These are phyloP conservation scores for Forsythia suspensa DNA, from an alignment of 257 asterid species.

Conservation along the genomic window DNA sequence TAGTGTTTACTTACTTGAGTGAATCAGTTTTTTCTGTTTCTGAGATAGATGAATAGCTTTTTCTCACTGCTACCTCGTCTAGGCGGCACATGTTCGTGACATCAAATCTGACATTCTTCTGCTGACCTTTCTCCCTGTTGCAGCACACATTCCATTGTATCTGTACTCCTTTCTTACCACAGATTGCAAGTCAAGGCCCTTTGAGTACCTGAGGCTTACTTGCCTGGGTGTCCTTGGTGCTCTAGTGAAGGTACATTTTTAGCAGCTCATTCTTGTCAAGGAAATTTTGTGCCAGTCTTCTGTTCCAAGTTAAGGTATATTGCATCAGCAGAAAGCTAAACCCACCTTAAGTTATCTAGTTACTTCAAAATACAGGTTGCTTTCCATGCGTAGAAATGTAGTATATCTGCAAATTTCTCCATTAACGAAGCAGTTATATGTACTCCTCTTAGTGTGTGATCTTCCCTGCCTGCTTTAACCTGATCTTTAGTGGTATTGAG, in stretches of 20 bases:
- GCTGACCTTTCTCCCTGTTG: constrained; percentile 13
- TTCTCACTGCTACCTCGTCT: neutral
- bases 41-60: constrained; percentile 5
- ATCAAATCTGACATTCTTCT: neutral
- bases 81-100: neutral
- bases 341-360: neutral
- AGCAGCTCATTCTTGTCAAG: neutral
- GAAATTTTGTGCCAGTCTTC: neutral
- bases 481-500: neutral
- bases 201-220: constrained; percentile 37
- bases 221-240: constrained; percentile 45
- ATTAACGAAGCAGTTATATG: neutral
- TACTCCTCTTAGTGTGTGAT: neutral
- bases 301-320: neutral
- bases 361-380: neutral
- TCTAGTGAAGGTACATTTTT: constrained; percentile 37
- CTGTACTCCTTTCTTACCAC: constrained; percentile 29
- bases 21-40: neutral
- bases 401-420: neutral
- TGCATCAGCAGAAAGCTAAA: neutral
- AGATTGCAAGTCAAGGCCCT: constrained; percentile 29
- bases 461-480: neutral
- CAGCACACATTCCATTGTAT: constrained; percentile 41
- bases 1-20: neutral
- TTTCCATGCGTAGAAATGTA: neutral